These are phyloP conservation scores for Coemansia sp. DNA, from an alignment of 192 early-diverging fungal genomes.

Conservation along the genomic window DNA sequence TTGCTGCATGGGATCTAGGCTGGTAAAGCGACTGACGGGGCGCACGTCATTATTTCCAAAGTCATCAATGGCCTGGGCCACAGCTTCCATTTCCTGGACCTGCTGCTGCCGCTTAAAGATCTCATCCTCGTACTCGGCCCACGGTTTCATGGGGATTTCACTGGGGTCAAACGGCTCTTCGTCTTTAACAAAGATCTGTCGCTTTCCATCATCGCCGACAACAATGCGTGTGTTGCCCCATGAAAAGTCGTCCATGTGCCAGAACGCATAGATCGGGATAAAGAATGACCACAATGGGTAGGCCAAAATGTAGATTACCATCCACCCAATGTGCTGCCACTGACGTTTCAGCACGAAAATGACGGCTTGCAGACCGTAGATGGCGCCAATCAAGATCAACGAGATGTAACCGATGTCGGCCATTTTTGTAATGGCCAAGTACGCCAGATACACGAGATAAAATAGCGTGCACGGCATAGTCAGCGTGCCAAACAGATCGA, in stretches of 20 bases:
- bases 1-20: slow-evolving; percentile 2
- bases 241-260: slow-evolving; percentile 98
- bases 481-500: slow-evolving; percentile 84
- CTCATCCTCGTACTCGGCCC: slow-evolving; percentile 80
- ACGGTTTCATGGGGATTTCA: slow-evolving; percentile 81
- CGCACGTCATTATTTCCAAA: slow-evolving; percentile 27
- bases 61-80: slow-evolving; percentile 42
- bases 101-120: slow-evolving; percentile 21
- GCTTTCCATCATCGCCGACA: slow-evolving; percentile 66
- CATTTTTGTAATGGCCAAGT: slow-evolving; percentile 61
- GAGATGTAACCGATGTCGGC: slow-evolving; percentile 77
- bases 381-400: slow-evolving; percentile 72
- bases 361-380: slow-evolving; percentile 87
- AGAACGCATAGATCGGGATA: slow-evolving; percentile 93
- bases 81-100: slow-evolving; percentile 24
- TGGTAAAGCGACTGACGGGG: slow-evolving; percentile 33
- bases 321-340: slow-evolving; percentile 81
- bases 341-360: slow-evolving; percentile 78
- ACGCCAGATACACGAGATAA: slow-evolving; percentile 77
- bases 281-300: slow-evolving; percentile 91
- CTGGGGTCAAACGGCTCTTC: slow-evolving; percentile 84
- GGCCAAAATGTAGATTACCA: slow-evolving; percentile 84
- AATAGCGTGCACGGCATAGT: slow-evolving; percentile 78
- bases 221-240: slow-evolving; percentile 96
- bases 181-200: slow-evolving; percentile 65